Conservation (phyloP, 163 green algal species). For the Scenedesmus sp. region DNA sequence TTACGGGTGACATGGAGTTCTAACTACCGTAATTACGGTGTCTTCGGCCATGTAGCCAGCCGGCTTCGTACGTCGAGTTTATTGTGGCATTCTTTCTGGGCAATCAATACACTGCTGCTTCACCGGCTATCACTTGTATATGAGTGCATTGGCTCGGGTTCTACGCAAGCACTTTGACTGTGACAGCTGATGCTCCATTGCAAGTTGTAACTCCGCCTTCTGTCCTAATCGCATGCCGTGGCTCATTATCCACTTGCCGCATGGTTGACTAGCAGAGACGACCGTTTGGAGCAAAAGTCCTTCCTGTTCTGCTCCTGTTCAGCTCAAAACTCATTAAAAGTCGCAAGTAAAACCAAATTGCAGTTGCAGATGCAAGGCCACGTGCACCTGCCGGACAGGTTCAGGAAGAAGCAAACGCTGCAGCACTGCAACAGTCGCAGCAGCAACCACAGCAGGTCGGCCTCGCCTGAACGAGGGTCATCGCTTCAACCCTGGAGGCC, state of each 20-base stretch:
- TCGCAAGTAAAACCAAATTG: background rate
- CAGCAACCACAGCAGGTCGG: background rate
- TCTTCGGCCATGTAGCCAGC: no score
- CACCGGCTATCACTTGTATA: no score
- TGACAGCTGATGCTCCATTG: no score
- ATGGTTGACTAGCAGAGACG: background rate
- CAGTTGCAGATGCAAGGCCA: background rate
- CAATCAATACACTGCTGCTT: no score
- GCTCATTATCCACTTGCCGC: background rate
- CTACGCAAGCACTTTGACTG: no score
- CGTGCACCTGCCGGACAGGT: background rate
- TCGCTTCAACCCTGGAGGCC: background rate
- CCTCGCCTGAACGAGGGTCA: background rate
- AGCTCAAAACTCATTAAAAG: background rate
- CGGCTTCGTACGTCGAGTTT: no score
- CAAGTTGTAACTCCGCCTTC: no score
- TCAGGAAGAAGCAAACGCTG: background rate
- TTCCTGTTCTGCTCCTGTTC: background rate
- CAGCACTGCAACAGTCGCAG: background rate
- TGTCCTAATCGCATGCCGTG: background rate
- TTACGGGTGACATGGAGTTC: no score
- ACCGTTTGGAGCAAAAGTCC: background rate
- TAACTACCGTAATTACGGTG: no score
- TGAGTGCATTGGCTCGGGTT: no score
- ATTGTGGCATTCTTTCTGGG: no score